Base-by-base conservation (phyloP, 2,329 filamentous ascomycete genomes). In the Aspergillus sp. region DNA sequence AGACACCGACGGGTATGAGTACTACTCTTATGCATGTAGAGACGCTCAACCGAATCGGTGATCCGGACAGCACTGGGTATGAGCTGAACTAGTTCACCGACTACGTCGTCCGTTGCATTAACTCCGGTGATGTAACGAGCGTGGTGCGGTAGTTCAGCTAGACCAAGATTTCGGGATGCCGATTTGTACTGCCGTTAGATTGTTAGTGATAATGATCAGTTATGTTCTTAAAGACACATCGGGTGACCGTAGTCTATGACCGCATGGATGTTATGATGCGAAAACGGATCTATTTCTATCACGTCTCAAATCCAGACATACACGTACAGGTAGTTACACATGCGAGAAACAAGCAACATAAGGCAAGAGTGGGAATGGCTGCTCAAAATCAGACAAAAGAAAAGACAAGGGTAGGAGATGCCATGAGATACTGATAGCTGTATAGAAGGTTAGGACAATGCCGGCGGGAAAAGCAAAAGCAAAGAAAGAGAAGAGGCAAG, bases 311-410 rank as follows among this genome's bases (percentile, higher is more conserved):
- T 52, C 51, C 52, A 54, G 52, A 53, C 59, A 59, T 62, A 65
- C 55, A 63, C 57, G 58, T 65, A 65, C 61, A 65, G 50, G 58
- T 61, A 65, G 63, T 65, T 65, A 65, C 61, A 65, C 45, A 51
- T 20, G 36, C 30, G 32, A 50, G 43, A 47, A 49, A 50, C 24
- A 49, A 11, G 16, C 24, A 32, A 19, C 22, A 43, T 17, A 47
- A 49, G 46, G 42, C 41, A 43, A 35, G 35, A 47, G 43, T 52
- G 50, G 43, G 38, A 52, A 55, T 52, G 50, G 49, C 48, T 51
- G 41, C 45, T 51, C 38, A 50, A 42, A 45, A 33, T 49, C 24
- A 26, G 35, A 52, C 47, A 47, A 48, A 47, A 33, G 47, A 46
- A 26, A 54, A 42, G 19, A 54, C 52, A 4, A 22, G 11, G 13